Percentiles rank a stretch among this genome's conserved stretches.
These are phyloP conservation scores for Asterophora parasitica DNA, from an alignment of 768 basidiomycete genomes.

Conservation along the genomic window DNA sequence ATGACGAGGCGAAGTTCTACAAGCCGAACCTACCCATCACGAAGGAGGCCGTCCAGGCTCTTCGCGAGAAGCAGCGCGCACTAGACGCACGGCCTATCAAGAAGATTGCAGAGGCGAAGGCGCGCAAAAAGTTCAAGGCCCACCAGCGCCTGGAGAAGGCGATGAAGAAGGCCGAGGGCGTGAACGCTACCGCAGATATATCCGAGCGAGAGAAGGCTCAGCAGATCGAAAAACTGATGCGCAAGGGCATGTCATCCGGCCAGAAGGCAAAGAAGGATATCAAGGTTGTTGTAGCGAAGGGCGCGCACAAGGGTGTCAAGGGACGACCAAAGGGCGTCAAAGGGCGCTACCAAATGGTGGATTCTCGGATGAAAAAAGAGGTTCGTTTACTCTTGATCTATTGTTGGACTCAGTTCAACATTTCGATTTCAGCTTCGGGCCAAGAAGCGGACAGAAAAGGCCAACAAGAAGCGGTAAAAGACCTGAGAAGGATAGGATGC, in stretches of 20 bases:
- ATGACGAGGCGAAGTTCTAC: constrained; percentile 92
- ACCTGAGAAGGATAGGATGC: constrained; percentile 10
- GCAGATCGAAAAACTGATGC: constrained; percentile 90
- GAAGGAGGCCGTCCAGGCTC: constrained; percentile 84
- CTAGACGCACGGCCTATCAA: constrained; percentile 97
- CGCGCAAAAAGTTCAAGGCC: constrained; percentile 91
- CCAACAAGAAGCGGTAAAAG: constrained; percentile 54
- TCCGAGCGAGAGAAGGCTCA: constrained; percentile 94
- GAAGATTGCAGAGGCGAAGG: constrained; percentile 98
- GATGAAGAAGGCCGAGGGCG: constrained; percentile 93
- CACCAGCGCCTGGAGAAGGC: constrained; percentile 83
- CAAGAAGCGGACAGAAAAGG: constrained; percentile 74
- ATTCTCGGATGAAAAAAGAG: constrained; percentile 92
- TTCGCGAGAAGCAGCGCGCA: constrained; percentile 88
- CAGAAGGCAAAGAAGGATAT: constrained; percentile 68
- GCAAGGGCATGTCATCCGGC: constrained; percentile 65
- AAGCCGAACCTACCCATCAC: constrained; percentile 95
- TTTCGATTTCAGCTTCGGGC: constrained; percentile 60
- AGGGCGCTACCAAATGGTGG: constrained; percentile 93
- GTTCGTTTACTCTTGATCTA: constrained; percentile 32
- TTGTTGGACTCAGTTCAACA: constrained; percentile 7
- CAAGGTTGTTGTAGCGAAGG: constrained; percentile 90
- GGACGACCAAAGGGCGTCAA: constrained; percentile 95
- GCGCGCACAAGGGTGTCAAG: constrained; percentile 82
- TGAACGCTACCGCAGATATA: constrained; percentile 83